Base-by-base conservation (phyloP, 2,329 filamentous ascomycete genomes). In the Colletotrichum musae region DNA sequence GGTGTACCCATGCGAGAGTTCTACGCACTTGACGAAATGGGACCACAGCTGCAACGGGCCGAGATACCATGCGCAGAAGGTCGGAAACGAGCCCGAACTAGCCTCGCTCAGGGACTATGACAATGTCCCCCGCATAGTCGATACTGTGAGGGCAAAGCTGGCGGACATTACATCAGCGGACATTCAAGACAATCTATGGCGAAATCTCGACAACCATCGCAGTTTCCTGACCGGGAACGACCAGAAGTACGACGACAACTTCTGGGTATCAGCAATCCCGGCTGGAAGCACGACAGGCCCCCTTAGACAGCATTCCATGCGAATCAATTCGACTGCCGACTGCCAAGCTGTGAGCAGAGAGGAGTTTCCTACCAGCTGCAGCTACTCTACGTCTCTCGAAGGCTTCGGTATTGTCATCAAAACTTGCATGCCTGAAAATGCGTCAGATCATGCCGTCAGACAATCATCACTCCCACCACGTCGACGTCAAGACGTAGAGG, bases 221-320 rank as follows among this genome's bases (percentile, higher is more conserved):
- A 69, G 67, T 43, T 70, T 70, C 36, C n/a, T 51, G 32, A 61
- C 57, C 2, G 67, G 67, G 6, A 21, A 50, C 18, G 24, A 61
- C 3, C 67, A 66, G n/a, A 62, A 48, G 6, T 71, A 56, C 26
- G 41, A 70, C 39, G 61, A 63, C 12, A 41, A 67, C 5, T 71
- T 70, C 53, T 71, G 70, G 70, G 70, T 62, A 3, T 71, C 70
- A 6, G 57, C 70, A 6, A 47, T 70, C 13, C 62, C 70, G 5
- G 54, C 66, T 3, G 67, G 62, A 2, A 56, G 32, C 24, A 67
- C 61, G 10, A 71, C 70, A 13, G 70, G 67, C 10, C 65, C 59
- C 9, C 67, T 70, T 24, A 58, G 66, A 26, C 67, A 70, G 18
- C 70, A 70, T 58, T 70, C 70, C 1, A 61, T 71, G 36, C 56